A percentile compares a stretch with the other conserved stretches of the same genome.
Evolutionary conservation across 2,329 filamentous ascomycete species (phyloP).

Genomic region (Botryosphaeria agaves): DNA sequence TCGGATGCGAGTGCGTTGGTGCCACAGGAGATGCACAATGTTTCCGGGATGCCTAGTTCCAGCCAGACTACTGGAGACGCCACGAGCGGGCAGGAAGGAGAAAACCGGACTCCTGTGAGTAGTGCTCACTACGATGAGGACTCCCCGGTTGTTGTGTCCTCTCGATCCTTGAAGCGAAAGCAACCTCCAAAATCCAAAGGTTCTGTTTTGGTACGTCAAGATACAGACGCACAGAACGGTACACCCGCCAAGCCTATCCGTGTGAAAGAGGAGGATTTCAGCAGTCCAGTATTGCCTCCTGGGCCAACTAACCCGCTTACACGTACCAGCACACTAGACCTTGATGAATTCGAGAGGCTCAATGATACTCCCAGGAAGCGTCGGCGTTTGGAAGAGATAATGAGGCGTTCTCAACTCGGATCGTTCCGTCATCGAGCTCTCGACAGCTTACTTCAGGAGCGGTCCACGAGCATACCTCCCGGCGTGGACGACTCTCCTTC

Average conservation of each 20-base stretch:
- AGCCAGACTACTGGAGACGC: conserved; percentile 28
- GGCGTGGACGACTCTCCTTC: too few species aligned
- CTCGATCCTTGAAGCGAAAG: conserved; percentile 26
- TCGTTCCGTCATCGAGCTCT: conserved; percentile 8
- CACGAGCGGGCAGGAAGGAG: conserved; percentile 6
- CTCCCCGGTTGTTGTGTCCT: conserved; percentile 22
- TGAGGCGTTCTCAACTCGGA: conserved; percentile 8
- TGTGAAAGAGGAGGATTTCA: conserved; percentile 22
- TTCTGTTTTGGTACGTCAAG: not conserved
- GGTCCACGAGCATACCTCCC: conserved; percentile 1
- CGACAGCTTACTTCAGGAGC: conserved; percentile 1
- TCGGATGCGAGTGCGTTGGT: not conserved
- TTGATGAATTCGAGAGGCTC: conserved; percentile 19
- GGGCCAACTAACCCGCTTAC: conserved; percentile 7
- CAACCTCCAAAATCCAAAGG: not conserved
- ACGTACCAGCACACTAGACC: conserved; percentile 24
- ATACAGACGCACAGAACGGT: conserved; percentile 6
- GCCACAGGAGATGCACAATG: not conserved
- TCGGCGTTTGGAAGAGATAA: conserved; percentile 5
- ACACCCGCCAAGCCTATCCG: conserved; percentile 10
- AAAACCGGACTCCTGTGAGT: conserved; percentile 2
- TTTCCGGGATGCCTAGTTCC: conserved; percentile 10
- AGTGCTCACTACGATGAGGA: conserved; percentile 16
- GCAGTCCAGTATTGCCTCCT: conserved; percentile 14
- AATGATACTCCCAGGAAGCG: conserved; percentile 16